Percentiles rank a stretch among this genome's conserved stretches.
phyloP scores from a whole-genome alignment of 345 rosid genomes.

The Turritis glabra region DNA sequence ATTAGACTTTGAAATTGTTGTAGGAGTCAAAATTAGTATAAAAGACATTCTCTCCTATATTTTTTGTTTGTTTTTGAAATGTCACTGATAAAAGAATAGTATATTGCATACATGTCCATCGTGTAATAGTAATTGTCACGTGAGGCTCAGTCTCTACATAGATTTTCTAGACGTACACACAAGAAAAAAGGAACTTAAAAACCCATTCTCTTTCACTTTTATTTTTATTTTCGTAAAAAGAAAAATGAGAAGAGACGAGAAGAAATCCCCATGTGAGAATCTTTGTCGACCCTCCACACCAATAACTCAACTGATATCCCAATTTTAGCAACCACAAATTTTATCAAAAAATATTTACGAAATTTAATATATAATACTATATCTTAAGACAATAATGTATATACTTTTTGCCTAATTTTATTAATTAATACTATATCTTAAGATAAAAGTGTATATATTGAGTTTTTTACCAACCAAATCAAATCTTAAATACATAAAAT shows the following conservation, averaged over 20 bases:
- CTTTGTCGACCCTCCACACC: constrained; percentile 24
- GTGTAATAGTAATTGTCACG: constrained; percentile 30
- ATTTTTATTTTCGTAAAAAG: not conserved
- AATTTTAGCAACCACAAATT: not conserved
- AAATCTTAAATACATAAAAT: constrained; percentile 17
- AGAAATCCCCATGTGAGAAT: constrained; percentile 19
- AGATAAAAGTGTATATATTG: not conserved
- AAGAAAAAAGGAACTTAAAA: not conserved
- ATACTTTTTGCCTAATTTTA: not conserved
- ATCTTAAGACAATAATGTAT: not conserved
- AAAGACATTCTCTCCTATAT: not conserved
- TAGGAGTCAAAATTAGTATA: too few species aligned
- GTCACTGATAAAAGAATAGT: constrained; percentile 12
- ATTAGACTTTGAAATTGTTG: constrained; percentile 8
- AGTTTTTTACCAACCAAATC: constrained; percentile 7
- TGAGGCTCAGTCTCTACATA: constrained; percentile 15
- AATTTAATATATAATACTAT: not conserved
- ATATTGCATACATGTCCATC: not conserved
- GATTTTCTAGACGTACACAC: constrained; percentile 26
- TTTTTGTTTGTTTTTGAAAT: not conserved
- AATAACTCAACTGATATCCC: not conserved
- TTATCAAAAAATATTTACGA: not conserved
- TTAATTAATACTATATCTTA: too few species aligned
- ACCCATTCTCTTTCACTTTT: not conserved
- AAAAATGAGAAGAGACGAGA: not conserved